Percentiles rank a stretch among this genome's conserved stretches.
Conservation (phyloP, 768 basidiomycete species). For the Nidularia pulvinata region DNA sequence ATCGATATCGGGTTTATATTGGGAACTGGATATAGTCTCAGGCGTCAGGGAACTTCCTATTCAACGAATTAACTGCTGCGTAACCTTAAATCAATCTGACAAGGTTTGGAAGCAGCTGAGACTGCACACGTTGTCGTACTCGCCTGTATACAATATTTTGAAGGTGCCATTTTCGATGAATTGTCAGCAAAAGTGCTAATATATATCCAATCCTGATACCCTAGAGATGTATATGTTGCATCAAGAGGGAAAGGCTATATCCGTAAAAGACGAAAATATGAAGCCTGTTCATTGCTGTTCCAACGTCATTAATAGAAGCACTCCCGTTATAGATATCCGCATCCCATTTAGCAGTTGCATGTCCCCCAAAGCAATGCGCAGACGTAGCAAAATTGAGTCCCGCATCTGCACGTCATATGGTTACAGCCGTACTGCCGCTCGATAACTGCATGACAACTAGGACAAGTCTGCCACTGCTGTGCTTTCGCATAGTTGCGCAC, state of each 20-base stretch:
- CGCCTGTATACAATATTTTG: too few relatives aligned
- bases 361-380: background rate
- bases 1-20: background rate
- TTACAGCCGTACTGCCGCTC: conserved; percentile 1
- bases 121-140: too few relatives aligned
- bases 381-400: conserved; percentile 1
- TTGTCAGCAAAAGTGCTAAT: background rate
- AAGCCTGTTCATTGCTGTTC: background rate
- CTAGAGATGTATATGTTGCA: background rate
- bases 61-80: too few relatives aligned
- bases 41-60: background rate
- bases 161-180: too few relatives aligned
- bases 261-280: background rate
- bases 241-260: background rate
- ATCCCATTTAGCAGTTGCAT: background rate
- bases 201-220: too few relatives aligned
- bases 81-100: too few relatives aligned
- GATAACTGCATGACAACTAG: conserved; percentile 1
- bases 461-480: conserved; percentile 3
- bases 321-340: background rate
- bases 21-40: background rate
- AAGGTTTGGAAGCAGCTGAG: too few relatives aligned
- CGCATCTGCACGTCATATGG: conserved; percentile 2
- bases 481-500: background rate
- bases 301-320: background rate